Base-by-base conservation (phyloP, 2,329 filamentous ascomycete species). In the Epichloe scottii region DNA sequence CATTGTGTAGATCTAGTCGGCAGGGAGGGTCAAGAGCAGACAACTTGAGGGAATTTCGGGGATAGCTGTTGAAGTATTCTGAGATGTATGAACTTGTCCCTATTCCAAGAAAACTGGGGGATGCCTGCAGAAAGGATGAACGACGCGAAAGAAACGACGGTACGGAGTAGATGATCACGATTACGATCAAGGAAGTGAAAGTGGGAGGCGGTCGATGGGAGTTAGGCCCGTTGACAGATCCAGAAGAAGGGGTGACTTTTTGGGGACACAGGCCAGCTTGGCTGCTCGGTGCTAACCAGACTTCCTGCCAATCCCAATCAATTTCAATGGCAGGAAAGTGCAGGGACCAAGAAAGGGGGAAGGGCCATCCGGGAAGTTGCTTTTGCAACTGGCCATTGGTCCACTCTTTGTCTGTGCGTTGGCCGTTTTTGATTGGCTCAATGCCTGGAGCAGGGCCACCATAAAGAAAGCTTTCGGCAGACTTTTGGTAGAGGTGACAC, bases 1-100 rank as follows among this genome's bases (percentile, higher is more conserved):
- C 80, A 86, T 84, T 69, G 73, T 71, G 58, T 73, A 72, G 73
- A 76, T 78, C 62, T 66, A 74, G 65, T 64, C 58, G 58, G 56
- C 58, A 44, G 47, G 38, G 30, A 37, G 34, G 34, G 26, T 33
- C 3, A 37, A 39, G 43, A 51, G 14, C 44, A 48, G 49, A 30
- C 3, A 19, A 30, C 34, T 44, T 46, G 42, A 34, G 41, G 37
- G 48, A 10, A n/a, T 34, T 34, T 19, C 21, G 17, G 5, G 4
- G 48, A 43, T 59, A 57, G 59, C 55, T 58, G 55, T 55, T 57
- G 57, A 63, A 59, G 55, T 59, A 17, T 30, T 62, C 33, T 19
- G 58, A 59, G 50, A 55, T 57, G 54, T 38, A 26, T 15, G 23
- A 41, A 51, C 47, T 55, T 40, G 52, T 54, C 51, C 57, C 58